Conservation (phyloP, 2,329 filamentous ascomycete species). For the Diaporthe humulicola region DNA sequence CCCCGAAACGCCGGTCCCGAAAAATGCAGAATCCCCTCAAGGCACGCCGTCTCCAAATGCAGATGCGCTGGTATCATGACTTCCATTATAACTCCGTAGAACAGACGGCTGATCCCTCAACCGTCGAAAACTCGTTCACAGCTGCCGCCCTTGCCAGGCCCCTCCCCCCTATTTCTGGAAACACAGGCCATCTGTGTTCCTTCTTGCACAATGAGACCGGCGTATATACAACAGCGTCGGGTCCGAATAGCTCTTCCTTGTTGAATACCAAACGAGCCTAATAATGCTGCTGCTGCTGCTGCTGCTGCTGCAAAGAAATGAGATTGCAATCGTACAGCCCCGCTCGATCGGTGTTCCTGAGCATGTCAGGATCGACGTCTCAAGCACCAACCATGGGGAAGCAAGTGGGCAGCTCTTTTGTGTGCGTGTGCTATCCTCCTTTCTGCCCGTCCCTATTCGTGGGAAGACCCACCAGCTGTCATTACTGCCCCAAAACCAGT, state of each 20-base stretch:
- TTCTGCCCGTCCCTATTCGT: conserved; percentile 1
- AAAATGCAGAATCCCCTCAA: conserved; percentile 24
- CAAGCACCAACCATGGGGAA: conserved; percentile 10
- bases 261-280: conserved; percentile 25
- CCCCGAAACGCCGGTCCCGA: conserved; percentile 17
- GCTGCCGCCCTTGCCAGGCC: conserved; percentile 10
- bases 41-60: conserved; percentile 31
- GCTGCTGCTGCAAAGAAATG: conserved; percentile 20
- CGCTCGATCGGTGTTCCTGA: conserved; percentile 1
- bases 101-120: conserved; percentile 1
- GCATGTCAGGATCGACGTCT: background rate
- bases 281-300: conserved; percentile 17
- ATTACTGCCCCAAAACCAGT: conserved; percentile 35
- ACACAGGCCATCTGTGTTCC: conserved; percentile 6
- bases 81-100: conserved; percentile 33
- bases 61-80: conserved; percentile 32
- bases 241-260: conserved; percentile 15
- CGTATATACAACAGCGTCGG: conserved; percentile 32
- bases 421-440: conserved; percentile 16
- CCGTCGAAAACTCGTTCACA: conserved; percentile 12
- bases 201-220: conserved; percentile 18
- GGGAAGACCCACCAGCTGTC: background rate
- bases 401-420: conserved; percentile 22
- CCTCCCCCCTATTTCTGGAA: background rate
- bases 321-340: conserved; percentile 33